Conservation (phyloP, 78 protist species). For the Emiliania huxleyi region DNA sequence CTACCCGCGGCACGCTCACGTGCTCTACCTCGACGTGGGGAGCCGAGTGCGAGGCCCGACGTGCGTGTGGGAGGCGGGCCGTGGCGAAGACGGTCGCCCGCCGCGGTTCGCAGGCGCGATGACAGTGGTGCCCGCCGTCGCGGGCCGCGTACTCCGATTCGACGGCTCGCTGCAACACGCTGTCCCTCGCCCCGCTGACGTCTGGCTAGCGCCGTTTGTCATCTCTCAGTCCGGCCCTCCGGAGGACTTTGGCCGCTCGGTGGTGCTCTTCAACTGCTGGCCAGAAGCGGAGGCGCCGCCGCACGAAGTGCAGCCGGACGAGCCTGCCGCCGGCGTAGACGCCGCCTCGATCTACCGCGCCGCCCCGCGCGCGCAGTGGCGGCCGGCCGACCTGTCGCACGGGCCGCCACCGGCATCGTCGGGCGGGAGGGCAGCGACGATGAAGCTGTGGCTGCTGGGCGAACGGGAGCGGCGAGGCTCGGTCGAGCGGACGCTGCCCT, state of each 20-base stretch:
- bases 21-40: neutral
- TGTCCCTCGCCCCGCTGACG: neutral
- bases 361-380: neutral
- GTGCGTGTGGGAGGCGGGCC: neutral
- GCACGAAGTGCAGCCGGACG: neutral
- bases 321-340: neutral
- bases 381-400: neutral
- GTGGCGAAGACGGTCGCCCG: neutral
- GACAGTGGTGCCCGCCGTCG: neutral
- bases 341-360: neutral
- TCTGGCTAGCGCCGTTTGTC: neutral
- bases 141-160: slow-evolving; percentile 22
- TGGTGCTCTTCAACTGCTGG: slow-evolving; percentile 17
- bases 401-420: neutral
- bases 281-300: neutral
- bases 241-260: neutral
- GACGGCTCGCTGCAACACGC: neutral
- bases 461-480: neutral
- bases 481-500: neutral
- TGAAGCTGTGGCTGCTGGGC: neutral
- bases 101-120: neutral
- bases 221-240: neutral
- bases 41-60: neutral
- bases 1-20: neutral
- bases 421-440: neutral